Percentiles rank a stretch among this genome's conserved stretches.
Conservation (phyloP, 2,329 filamentous ascomycete species). For the Parafenestella ontariensis region DNA sequence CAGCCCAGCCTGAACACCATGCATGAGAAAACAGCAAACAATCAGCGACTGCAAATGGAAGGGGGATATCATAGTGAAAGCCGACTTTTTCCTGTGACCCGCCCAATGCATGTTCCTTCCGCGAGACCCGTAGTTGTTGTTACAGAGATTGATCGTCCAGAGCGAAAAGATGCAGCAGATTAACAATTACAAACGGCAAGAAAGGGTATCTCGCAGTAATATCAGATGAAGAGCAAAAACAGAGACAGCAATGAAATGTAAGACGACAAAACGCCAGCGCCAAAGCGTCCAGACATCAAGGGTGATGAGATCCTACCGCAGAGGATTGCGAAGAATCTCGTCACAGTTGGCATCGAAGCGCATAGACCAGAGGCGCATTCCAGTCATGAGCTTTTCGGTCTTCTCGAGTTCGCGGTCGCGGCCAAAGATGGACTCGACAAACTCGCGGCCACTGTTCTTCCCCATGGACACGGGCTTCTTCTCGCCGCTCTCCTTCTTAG, state of each 20-base stretch:
- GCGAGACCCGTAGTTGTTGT: constrained; percentile 40
- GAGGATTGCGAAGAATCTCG: constrained; percentile 73
- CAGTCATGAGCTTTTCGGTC: constrained; percentile 92
- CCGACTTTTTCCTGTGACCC: constrained; percentile 48
- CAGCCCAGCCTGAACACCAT: constrained; percentile 27
- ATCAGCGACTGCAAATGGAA: constrained; percentile 23
- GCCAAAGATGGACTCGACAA: constrained; percentile 95
- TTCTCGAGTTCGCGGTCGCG: constrained; percentile 86
- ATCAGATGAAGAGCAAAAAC: constrained; percentile 37
- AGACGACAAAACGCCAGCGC: constrained; percentile 37
- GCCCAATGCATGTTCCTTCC: constrained; percentile 42
- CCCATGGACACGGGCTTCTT: constrained; percentile 75
- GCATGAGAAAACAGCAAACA: constrained; percentile 16
- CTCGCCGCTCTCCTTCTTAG: constrained; percentile 68
- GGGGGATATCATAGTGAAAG: constrained; percentile 48
- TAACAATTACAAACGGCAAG: constrained; percentile 45
- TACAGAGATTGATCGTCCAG: constrained; percentile 43
- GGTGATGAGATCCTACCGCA: constrained; percentile 34
- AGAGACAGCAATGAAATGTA: constrained; percentile 20
- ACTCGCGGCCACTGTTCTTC: constrained; percentile 91
- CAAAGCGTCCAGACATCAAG: constrained; percentile 29
- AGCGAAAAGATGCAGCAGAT: constrained; percentile 45
- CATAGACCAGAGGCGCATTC: constrained; percentile 86
- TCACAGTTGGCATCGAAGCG: constrained; percentile 97
- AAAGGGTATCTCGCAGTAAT: constrained; percentile 51